Percentiles rank a stretch among this genome's conserved stretches.
Conservation (phyloP, 139 green algal genomes). For the Chlorella sorokiniana region DNA sequence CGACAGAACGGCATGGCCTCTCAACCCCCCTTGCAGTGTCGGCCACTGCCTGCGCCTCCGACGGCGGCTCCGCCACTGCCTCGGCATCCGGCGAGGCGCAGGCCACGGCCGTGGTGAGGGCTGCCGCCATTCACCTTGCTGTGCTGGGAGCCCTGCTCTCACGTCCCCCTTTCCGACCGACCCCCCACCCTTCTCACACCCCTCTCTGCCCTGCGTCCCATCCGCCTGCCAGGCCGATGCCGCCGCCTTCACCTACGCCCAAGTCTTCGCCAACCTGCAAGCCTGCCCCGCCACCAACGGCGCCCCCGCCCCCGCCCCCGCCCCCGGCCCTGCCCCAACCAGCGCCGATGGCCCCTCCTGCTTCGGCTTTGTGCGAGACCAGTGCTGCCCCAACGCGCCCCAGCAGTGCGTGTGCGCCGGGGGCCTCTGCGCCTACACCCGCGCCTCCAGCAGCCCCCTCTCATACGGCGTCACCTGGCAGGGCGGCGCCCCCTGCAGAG, state of each 20-base stretch:
- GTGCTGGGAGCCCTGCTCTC: not conserved
- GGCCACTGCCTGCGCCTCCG: not conserved
- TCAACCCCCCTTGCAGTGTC: too few relatives aligned
- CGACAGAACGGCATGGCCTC: too few relatives aligned
- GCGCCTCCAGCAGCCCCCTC: not conserved
- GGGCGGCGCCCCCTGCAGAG: not conserved
- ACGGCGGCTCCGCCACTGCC: not conserved
- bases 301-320: not conserved
- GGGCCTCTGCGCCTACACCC: conserved; percentile 13
- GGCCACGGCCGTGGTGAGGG: not conserved
- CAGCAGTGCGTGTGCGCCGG: conserved; percentile 12
- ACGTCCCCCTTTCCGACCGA: not conserved
- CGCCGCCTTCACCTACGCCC: conserved; percentile 2
- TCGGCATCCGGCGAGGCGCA: not conserved
- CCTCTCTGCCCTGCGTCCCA: too few relatives aligned
- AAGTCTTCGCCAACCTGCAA: conserved; percentile 15
- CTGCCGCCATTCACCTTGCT: not conserved
- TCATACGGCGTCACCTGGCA: not conserved
- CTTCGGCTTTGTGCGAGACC: conserved; percentile 1
- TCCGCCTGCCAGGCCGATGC: conserved; percentile 8
- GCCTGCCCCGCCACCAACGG: not conserved
- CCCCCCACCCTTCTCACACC: not conserved
- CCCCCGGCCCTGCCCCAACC: not conserved
- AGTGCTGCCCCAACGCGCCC: conserved; percentile 10
- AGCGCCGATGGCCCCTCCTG: not conserved